Base-by-base conservation (phyloP, 768 basidiomycete genomes). In the Suillus bovinus region DNA sequence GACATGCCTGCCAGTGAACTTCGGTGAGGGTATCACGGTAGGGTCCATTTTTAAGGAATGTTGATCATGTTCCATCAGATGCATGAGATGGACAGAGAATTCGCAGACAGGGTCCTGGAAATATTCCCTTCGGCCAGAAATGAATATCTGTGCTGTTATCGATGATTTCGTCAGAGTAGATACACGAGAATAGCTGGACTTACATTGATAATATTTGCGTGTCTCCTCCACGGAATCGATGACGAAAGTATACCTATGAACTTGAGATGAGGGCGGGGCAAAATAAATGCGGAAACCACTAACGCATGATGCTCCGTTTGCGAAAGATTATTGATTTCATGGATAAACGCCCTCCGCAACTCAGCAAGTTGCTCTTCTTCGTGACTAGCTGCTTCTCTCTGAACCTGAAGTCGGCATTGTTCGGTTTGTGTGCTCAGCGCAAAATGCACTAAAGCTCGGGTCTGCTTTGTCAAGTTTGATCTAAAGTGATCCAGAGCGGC, bases 21-120 rank as follows among this genome's bases (percentile, higher is more conserved):
- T 68, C 0, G 73, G 73, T 0, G 68, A 64, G 20, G 74, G 73
- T 14, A 71, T 67, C 4, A 59, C 16, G 8, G 22, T 63, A 9
- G 69, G 63, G 34, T 74, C 64, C 4, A 74, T 4, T 46, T 75
- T 74, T 13, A 74, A 27, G 20, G 67, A 63, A 4, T 74, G 72
- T 50, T 67, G 64, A 62, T 74, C 73, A 56, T 75, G 57, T 8
- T 62, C 57, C 4, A 66, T 75, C 38, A 74, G 24, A 33, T 71
- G 65, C 71, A 74, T 72, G 9, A 69, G 1, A 52, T 72, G 68
- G 0, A 72, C 62, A 1, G 74, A 75, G 34, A 68, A 67, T 2
- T 65, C 42, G 0, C n/a, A 53, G 58, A 56, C 46, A 24, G 72
- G 66, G 1, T 72, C 69, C 56, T 68, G 60, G 38, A 64, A n/a